Evolutionary conservation across 805 yeast genomes (phyloP).

Genomic region (Yueomyces sinensis): DNA sequence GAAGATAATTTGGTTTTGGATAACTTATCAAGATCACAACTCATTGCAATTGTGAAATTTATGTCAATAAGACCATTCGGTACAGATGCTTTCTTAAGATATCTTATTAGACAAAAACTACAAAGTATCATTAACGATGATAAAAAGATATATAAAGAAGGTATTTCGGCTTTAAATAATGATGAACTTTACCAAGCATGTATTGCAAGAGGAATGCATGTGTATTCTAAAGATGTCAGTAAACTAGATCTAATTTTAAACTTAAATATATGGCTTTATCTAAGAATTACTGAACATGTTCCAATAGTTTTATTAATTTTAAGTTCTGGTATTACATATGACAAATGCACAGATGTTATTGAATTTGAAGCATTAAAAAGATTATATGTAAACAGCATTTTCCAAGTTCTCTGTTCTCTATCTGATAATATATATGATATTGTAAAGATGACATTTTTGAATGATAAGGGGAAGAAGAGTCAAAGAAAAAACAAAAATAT

Average conservation of each 20-base stretch:
- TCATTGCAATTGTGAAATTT: conserved; percentile 84
- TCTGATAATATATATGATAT: conserved; percentile 94
- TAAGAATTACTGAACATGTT: conserved; percentile 72
- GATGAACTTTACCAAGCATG: conserved; percentile 81
- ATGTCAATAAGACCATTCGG: conserved; percentile 87
- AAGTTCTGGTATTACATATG: conserved; percentile 4
- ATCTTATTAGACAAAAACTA: conserved; percentile 80
- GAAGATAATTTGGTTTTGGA: conserved; percentile 88
- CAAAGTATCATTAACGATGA: conserved; percentile 83
- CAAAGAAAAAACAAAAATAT: neutral
- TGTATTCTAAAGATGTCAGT: conserved; percentile 44
- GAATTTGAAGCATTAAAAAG: too few species aligned
- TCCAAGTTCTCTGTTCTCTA: conserved; percentile 73
- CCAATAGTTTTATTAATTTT: conserved; percentile 80
- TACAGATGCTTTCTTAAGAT: conserved; percentile 75
- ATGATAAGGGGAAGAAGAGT: neutral
- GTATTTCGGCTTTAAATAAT: conserved; percentile 65
- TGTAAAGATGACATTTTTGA: conserved; percentile 43
- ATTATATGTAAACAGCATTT: conserved; percentile 80
- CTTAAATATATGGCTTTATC: conserved; percentile 71
- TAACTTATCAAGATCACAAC: conserved; percentile 78
- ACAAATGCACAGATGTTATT: conserved; percentile 13
- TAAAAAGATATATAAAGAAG: conserved; percentile 80
- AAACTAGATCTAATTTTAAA: conserved; percentile 68
- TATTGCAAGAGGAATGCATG: conserved; percentile 80